Evolutionary conservation across 2,329 filamentous ascomycete species (phyloP), one percentile per base, ranked within the genome.

Genomic region (Xylaria sp.): DNA sequence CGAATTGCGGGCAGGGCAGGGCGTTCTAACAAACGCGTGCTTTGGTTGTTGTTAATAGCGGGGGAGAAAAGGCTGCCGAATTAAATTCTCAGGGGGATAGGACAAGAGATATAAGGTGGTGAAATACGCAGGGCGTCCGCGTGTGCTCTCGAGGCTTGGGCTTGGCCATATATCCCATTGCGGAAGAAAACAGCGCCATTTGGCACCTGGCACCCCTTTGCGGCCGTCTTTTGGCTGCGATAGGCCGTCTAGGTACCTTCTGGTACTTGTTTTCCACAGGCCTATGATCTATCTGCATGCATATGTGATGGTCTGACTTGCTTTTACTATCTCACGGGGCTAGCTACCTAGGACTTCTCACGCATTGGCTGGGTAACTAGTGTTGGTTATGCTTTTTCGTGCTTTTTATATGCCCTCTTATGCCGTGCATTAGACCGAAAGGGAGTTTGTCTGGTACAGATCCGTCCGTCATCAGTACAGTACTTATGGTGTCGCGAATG

Each of bases 241-340:
- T 60, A 63, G 55, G 43, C 61, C 58, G 59, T 61, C 25, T 48
- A 32, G 57, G 41, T 58, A 53, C 39, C 34, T 62, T 63, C 59
- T 48, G 32, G 53, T 57, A 57, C 52, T 59, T 41, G 10, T 50
- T 23, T 60, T 53, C 58, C 39, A 66, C 50, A 69, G 70, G 68
- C 69, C 70, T 71, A 70, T 67, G 67, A 66, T 70, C 68, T 66
- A 66, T 63, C 65, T 64, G 65, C 64, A 65, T 70, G 71, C 71
- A 73, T 65, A 71, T 72, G 68, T 50, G 60, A 70, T 60, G 59
- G 65, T 57, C 65, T 65, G 62, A 68, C 45, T 59, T 46, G 36
- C 55, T 20, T 55, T 34, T 53, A n/a, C 46, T 30, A 52, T 57
- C 45, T 45, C 48, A 57, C 43, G 48, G 46, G 48, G 39, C 10